Evolutionary conservation across 2,329 filamentous ascomycete genomes (phyloP).

Genomic region (Botrytis pseudocinerea): DNA sequence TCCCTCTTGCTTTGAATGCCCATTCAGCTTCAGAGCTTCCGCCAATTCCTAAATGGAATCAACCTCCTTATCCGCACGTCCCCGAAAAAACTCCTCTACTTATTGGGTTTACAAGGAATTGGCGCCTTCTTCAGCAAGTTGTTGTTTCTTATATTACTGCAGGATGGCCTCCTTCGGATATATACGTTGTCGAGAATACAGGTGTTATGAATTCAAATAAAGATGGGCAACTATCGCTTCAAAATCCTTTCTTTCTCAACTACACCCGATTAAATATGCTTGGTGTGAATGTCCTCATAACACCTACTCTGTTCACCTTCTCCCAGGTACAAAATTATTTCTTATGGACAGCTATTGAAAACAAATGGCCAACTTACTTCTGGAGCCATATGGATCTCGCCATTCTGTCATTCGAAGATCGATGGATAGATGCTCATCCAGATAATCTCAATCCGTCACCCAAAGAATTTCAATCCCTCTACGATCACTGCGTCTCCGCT

Average conservation of each 20-base stretch:
- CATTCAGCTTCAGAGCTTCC: slow-evolving; percentile 40
- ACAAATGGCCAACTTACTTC: slow-evolving; percentile 53
- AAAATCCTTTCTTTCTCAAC: slow-evolving; percentile 59
- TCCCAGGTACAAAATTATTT: slow-evolving; percentile 58
- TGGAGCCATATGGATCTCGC: slow-evolving; percentile 60
- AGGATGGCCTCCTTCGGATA: slow-evolving; percentile 58
- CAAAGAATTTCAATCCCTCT: slow-evolving; percentile 25
- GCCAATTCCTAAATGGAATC: slow-evolving; percentile 49
- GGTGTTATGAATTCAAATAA: slow-evolving; percentile 55
- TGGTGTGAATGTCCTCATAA: slow-evolving; percentile 53
- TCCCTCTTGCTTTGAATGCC: slow-evolving; percentile 33
- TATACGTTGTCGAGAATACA: slow-evolving; percentile 61
- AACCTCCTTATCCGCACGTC: slow-evolving; percentile 44
- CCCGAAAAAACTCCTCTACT: slow-evolving; percentile 53
- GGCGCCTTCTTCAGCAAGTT: slow-evolving; percentile 55
- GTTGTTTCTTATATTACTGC: slow-evolving; percentile 59
- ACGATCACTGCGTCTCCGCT: slow-evolving; percentile 25
- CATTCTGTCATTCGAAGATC: slow-evolving; percentile 47
- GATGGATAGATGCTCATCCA: slow-evolving; percentile 13
- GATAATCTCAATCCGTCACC: not conserved
- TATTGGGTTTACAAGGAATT: slow-evolving; percentile 60
- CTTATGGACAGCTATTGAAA: slow-evolving; percentile 47
- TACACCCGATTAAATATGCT: slow-evolving; percentile 52
- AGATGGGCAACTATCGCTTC: slow-evolving; percentile 49
- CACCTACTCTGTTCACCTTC: slow-evolving; percentile 54